Base-by-base conservation (phyloP, 2,329 filamentous ascomycete species). In the Coniochaeta ligniaria region DNA sequence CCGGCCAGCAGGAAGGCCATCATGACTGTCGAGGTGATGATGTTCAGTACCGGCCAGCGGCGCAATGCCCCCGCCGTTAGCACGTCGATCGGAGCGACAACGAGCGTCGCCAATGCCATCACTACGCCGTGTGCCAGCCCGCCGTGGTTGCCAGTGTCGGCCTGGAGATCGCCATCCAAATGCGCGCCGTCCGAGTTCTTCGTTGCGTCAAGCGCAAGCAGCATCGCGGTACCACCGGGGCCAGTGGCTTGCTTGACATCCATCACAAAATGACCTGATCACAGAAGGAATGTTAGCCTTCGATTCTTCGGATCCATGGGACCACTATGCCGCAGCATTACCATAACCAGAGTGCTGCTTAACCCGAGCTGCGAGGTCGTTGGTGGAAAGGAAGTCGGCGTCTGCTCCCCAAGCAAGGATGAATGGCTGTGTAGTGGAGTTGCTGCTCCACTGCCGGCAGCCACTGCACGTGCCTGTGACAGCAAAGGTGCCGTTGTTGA, bases 61-160 rank as follows among this genome's bases (percentile, higher is more conserved):
- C 60, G 57, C 20, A 67, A 33, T 11, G 62, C 63, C 20, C 62
- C 61, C 1, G 64, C 66, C 1, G 67, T 56, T 1, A 69, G 56
- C 41, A 61, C 56, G 58, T 70, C 68, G 12, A 67, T 59, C 7
- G 68, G 68, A 8, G 66, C 66, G 1, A 67, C 52, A 11, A 62
- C 65, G 14, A 70, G 63, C 17, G 65, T 62, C 1, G 60, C 62
- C 5, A 69, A 58, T 3, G 62, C 66, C 50, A 67, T 64, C 11
- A 69, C 28, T 5, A 69, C 57, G 16, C 68, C 68, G 57, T 70
- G 68, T 3, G 66, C 68, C 1, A 64, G 59, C 16, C 64, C 66
- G 0, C 59, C 62, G 26, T 61, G 60, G 63, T 63, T 59, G 52
- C 41, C 24, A 61, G 64, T 62, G 8, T 55, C 52, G 12, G 43